Percentiles rank a stretch among this genome's conserved stretches.
Evolutionary conservation across 2,329 filamentous ascomycete genomes (phyloP).

Genomic region (Penicillium vulpinum): DNA sequence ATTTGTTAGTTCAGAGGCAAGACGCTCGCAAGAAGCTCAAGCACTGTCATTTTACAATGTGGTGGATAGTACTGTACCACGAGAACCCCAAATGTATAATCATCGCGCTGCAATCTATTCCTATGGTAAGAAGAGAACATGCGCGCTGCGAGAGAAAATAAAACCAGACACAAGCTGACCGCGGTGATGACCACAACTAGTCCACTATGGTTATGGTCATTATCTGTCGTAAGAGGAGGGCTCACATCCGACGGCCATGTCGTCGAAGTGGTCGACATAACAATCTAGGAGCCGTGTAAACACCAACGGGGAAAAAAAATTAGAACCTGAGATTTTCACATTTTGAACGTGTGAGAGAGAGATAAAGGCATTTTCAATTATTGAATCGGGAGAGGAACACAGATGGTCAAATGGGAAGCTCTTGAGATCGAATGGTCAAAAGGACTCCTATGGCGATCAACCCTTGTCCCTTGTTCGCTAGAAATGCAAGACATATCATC

Average conservation of each 20-base stretch:
- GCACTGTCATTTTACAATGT: not conserved
- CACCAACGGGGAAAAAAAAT: not conserved
- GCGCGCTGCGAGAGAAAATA: constrained; percentile 44
- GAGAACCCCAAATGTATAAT: constrained; percentile 37
- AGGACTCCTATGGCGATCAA: not conserved
- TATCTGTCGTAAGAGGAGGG: constrained; percentile 41
- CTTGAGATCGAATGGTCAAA: not conserved
- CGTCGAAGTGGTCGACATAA: constrained; percentile 2
- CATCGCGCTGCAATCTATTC: constrained; percentile 35
- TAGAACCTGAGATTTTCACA: not conserved
- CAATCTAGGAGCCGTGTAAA: not conserved
- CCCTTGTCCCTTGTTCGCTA: not conserved
- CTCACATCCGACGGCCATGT: constrained; percentile 21
- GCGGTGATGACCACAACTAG: constrained; percentile 45
- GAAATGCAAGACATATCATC: no score
- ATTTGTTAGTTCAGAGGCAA: not conserved
- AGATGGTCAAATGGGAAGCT: not conserved
- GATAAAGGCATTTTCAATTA: not conserved
- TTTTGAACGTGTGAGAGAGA: not conserved
- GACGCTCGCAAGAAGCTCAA: not conserved
- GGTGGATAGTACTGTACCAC: constrained; percentile 21
- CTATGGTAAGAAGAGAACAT: constrained; percentile 40
- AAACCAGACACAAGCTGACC: constrained; percentile 39
- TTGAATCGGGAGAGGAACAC: not conserved
- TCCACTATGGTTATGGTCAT: constrained; percentile 42